phyloP scores from a whole-genome alignment of 106 monocot species.

The Acorus calamus region DNA sequence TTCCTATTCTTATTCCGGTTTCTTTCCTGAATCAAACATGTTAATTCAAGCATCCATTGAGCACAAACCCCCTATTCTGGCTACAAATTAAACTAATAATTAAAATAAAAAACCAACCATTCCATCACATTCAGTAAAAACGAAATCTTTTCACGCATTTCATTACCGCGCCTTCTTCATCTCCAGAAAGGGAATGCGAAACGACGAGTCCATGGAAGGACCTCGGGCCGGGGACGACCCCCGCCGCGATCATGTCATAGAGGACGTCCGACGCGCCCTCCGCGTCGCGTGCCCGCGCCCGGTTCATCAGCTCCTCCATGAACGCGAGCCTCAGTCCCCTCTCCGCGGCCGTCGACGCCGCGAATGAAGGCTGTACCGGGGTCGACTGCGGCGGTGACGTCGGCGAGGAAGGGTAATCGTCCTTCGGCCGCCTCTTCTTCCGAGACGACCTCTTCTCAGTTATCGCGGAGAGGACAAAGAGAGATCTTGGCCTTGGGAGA shows the following conservation, averaged over 20 bases:
- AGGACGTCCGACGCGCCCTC: conserved; percentile 53
- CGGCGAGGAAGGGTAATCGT: conserved; percentile 21
- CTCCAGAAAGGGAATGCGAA: conserved; percentile 52
- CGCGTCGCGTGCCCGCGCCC: conserved; percentile 43
- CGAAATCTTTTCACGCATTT: no score
- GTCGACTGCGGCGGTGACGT: conserved; percentile 8
- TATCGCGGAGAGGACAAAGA: conserved; percentile 1
- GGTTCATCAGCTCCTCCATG: conserved; percentile 85
- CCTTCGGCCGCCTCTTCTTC: conserved; percentile 25
- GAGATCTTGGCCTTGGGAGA: neutral
- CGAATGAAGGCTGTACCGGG: neutral
- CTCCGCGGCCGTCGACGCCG: conserved; percentile 34
- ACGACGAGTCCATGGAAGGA: conserved; percentile 86
- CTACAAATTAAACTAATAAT: no score
- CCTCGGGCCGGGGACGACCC: conserved; percentile 69
- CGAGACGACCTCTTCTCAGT: conserved; percentile 16
- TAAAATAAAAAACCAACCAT: no score
- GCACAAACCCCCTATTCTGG: no score
- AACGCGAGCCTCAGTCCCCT: conserved; percentile 54
- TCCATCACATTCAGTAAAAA: no score
- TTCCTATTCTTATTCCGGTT: no score
- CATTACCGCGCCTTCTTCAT: conserved; percentile 76
- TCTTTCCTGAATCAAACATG: no score
- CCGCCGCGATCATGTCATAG: conserved; percentile 93
- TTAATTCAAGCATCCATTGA: no score